Base-by-base conservation (phyloP, 2,329 filamentous ascomycete genomes). In the Mariannaea sp. region DNA sequence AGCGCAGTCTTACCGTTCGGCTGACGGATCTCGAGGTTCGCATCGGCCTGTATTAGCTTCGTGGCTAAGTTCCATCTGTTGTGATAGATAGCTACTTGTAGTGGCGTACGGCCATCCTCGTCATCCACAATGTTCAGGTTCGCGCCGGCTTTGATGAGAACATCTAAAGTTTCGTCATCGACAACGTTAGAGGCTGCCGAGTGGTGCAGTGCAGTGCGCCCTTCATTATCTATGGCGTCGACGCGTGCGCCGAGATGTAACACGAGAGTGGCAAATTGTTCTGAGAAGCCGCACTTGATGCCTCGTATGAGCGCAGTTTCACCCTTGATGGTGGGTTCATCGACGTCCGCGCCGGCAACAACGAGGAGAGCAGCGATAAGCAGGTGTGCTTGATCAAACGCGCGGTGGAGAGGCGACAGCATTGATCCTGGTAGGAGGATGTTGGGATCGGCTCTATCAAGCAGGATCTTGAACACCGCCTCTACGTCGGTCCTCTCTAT, bases 1-100 rank as follows among this genome's bases (percentile, higher is more conserved):
- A 66, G 62, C 9, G 62, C 64, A n/a, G 64, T 66, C 50, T 60
- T 66, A 2, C 64, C 64, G 26, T 66, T 61, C 6, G 62, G 61
- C 20, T 60, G 49, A 4, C 62, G 61, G 12, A 65, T 55, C 36
- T 66, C 64, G 6, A 66, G 39, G 44, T 66, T 58, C 26, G 64
- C 64, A 9, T 64, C 64, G 41, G 64, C 61, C 27, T 66, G 64
- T 13, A 66, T 62, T 10, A 66, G 47, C 26, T 57, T 65, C 9
- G 57, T 53, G 7, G 64, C 64, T 14, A 59, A 26, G 17, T 56
- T 57, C 64, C 64, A 66, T 40, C 65, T 57, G 13, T 52, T 45
- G 17, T 62, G 55, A 36, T 62, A 61, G 7, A 66, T 64, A 2
- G 64, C 64, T 20, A 63, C 47, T 33, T 63, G 64, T 13, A 66